phyloP scores from a whole-genome alignment of 805 yeast genomes.

The Phaffomyces thermotolerans region DNA sequence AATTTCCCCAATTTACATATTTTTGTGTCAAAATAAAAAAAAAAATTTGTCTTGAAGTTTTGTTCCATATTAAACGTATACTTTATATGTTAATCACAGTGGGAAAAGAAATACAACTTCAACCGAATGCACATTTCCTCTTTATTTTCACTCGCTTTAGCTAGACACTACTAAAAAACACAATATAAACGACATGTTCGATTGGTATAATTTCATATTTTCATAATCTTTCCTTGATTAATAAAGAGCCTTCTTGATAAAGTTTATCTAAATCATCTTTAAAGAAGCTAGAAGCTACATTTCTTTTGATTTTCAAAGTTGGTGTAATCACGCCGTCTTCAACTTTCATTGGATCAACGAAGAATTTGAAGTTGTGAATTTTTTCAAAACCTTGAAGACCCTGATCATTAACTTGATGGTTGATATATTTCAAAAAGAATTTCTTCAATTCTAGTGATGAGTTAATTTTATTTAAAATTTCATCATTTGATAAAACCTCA shows the following conservation, averaged over 20 bases:
- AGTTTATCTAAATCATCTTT: constrained; percentile 29
- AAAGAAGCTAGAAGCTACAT: constrained; percentile 32
- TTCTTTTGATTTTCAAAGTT: constrained; percentile 40
- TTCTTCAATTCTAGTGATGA: constrained; percentile 1
- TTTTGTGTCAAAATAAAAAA: too few species aligned
- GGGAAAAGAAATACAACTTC: too few species aligned
- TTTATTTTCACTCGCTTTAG: too few species aligned
- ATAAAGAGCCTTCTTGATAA: constrained; percentile 34
- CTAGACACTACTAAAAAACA: too few species aligned
- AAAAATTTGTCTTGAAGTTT: too few species aligned
- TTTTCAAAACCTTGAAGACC: constrained; percentile 44
- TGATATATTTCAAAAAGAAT: constrained; percentile 7
- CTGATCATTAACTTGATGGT: constrained; percentile 5
- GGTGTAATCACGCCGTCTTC: constrained; percentile 50
- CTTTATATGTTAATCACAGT: too few species aligned
- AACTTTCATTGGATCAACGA: constrained; percentile 42
- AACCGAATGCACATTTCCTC: too few species aligned
- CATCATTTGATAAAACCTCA: constrained; percentile 2
- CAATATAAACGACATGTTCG: neutral
- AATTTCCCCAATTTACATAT: too few species aligned
- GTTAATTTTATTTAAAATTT: constrained; percentile 7
- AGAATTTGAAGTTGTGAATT: constrained; percentile 37
- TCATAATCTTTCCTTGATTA: neutral
- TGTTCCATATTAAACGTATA: too few species aligned
- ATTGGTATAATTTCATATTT: neutral